phyloP scores from a whole-genome alignment of 2,329 filamentous ascomycete species.

The Pseudocercospora pini-densiflorae region DNA sequence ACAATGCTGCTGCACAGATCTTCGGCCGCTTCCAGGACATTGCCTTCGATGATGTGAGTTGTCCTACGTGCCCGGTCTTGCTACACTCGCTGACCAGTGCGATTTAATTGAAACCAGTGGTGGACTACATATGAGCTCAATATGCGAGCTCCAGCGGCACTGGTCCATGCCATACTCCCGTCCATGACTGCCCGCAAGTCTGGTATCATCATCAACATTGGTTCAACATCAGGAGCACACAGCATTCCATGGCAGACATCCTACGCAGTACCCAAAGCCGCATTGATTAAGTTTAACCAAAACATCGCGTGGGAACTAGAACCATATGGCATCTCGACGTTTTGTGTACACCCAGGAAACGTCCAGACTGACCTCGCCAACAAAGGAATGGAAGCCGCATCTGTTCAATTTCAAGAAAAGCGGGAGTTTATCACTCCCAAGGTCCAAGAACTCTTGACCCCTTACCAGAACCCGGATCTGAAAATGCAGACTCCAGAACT shows the following conservation, averaged over 20 bases:
- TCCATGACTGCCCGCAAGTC: conserved; percentile 11
- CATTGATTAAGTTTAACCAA: conserved; percentile 10
- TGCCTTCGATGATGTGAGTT: neutral
- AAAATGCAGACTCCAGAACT: conserved; percentile 12
- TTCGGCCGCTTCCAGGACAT: neutral
- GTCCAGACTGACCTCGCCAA: neutral
- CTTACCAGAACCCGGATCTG: neutral
- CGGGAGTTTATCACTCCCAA: neutral
- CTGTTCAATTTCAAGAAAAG: neutral
- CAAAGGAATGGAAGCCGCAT: neutral
- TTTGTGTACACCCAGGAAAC: conserved; percentile 5
- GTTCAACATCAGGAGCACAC: conserved; percentile 7
- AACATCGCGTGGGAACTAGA: neutral
- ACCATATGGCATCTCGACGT: neutral
- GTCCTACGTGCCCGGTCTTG: too few relatives aligned
- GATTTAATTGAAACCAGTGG: neutral
- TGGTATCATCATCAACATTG: conserved; percentile 10
- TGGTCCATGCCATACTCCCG: conserved; percentile 11
- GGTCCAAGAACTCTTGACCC: neutral
- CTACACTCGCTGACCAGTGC: too few relatives aligned
- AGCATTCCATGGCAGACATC: conserved; percentile 4
- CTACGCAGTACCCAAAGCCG: conserved; percentile 6
- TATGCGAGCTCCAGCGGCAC: neutral
- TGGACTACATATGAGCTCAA: neutral
- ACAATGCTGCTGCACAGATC: neutral